Conservation (phyloP, 2,329 filamentous ascomycete genomes). For the Apiospora aurea region DNA sequence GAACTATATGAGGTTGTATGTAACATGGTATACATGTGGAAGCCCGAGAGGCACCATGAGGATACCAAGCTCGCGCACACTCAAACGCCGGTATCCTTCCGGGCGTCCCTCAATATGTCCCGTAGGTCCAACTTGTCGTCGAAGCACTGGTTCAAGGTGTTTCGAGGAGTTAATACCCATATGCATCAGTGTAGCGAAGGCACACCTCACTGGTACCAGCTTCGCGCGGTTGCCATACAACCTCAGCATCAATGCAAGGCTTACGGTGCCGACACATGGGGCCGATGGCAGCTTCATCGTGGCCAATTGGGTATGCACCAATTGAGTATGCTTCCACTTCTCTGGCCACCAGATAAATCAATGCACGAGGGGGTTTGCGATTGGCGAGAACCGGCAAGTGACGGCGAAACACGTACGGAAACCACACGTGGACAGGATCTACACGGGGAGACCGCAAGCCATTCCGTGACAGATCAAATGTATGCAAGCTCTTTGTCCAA, state of each 20-base stretch:
- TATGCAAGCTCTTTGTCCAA: neutral
- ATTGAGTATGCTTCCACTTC: neutral
- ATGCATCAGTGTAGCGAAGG: neutral
- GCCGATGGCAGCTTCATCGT: neutral
- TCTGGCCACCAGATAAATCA: neutral
- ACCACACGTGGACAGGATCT: neutral
- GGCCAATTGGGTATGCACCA: neutral
- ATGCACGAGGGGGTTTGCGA: neutral
- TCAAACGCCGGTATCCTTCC: neutral
- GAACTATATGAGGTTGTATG: no score
- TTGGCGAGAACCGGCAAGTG: neutral
- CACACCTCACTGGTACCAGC: neutral
- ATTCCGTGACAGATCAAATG: neutral
- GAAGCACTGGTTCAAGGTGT: no score
- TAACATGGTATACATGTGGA: no score
- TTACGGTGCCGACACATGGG: neutral
- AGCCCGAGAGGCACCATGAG: neutral
- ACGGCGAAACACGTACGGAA: neutral
- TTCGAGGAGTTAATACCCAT: neutral
- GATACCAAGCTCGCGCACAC: neutral
- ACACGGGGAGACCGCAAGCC: neutral
- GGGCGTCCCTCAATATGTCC: no score
- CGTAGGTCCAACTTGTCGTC: no score
- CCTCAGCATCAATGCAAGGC: neutral
- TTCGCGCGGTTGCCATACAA: neutral